Base-by-base conservation (phyloP, 768 basidiomycete genomes). In the Leucosporidium scottii region DNA sequence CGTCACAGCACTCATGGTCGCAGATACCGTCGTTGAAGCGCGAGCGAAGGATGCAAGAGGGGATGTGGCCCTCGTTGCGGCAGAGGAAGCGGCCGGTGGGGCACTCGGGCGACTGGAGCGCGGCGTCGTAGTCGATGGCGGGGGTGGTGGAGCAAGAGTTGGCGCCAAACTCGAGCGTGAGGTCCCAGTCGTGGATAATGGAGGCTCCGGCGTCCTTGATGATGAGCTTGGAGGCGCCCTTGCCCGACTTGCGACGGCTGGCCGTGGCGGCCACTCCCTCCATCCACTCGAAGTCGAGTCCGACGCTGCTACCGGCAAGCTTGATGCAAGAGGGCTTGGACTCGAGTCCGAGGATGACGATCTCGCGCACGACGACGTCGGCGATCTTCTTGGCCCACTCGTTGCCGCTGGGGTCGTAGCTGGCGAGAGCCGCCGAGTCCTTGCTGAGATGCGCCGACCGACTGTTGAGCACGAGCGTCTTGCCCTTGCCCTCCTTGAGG, bases 1-100 rank as follows among this genome's bases (percentile, higher is more conserved):
- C 94, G 73, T 99, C 94, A 75, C 94, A 99, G 74, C 94, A 99
- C 76, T 91, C 85, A 1, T 84, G 82, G 77, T 99, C 94, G 77
- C 94, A 99, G 30, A 97, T 82, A 1, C 94, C 93, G 77, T 99
- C 94, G 54, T 85, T 87, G 18, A 99, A 93, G 72, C 90, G 82
- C 44, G 91, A 88, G 68, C 87, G 86, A 17, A 86, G 83, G 64
- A 99, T 88, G 55, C 75, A 83, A 4, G 86, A 81, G 1, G 93
- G 91, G 75, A 93, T 82, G 78, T 98, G 93, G 0, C 93, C 96
- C 55, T 84, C 81, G 76, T 98, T 99, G 76, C 77, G 79, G 77
- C 94, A 99, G 78, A 88, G 89, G 82, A 94, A 97, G 30, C 58
- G 62, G 10, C 65, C 63, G 20, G 64, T 25, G 1, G 70, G 61